Evolutionary conservation across 352 stramenopile genomes (phyloP), one percentile per base, ranked within the genome.

Genomic region (Aphanomyces astaci): DNA sequence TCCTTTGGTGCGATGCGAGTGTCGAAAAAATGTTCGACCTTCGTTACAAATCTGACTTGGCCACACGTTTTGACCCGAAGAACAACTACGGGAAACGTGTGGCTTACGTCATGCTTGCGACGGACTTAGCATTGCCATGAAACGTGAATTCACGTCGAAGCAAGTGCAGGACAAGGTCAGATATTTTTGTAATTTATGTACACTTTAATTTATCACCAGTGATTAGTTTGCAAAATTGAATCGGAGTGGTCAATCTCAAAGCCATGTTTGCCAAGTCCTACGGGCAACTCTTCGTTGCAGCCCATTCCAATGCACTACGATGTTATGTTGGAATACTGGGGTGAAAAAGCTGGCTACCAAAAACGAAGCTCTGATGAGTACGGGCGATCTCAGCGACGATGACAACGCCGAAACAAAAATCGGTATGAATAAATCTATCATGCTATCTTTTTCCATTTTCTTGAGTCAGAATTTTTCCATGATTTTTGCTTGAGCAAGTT

Each of bases 21-120:
- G 46, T 54, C 24, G 5, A 28, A 22, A 13, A n/a, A 54, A n/a
- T 9, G 5, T 54, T 54, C 46, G 13, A 22, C 24, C 32, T 63
- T 10, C 28, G 54, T 15, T 63, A 63, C 28, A 43, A 43, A 24
- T 63, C 54, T 15, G 25, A 27, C 10, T 24, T 63, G 13, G 15
- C 54, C 3, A 46, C 43, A 17, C 22, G 28, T 5, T 60, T 60
- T 27, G 36, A 60, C 30, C 22, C 52, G 13, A 60, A 60, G 25
- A 60, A 60, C 27, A 63, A 63, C 54, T 48, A 40, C 7, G 22
- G 46, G 30, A 63, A 63, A 24, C 43, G 46, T 9, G 3, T 40
- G 7, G 54, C 54, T 28, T 24, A 13, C 30, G 54, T 27, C 5
- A 40, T 30, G 9, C 28, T 63, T 27, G 54, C 54, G 3, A 31